Evolutionary conservation across 352 stramenopile species (phyloP), one percentile per base, ranked within the genome.

Genomic region (Plasmopara viticola): DNA sequence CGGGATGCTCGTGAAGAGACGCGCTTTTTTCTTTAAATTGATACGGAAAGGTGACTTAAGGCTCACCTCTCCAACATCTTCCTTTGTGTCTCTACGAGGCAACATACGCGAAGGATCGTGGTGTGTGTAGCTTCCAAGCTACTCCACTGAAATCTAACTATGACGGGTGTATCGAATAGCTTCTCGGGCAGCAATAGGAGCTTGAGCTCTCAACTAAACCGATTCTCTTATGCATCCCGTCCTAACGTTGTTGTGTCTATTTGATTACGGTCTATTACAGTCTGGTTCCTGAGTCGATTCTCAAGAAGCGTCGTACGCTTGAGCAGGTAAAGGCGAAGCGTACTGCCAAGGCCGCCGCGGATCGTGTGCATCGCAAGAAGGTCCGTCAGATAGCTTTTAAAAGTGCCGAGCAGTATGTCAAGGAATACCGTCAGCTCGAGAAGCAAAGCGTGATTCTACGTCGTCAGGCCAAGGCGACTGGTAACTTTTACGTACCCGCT

Each of bases 401-500:
- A 70, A 91, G 86, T 48, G 95, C 96, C n/a, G 90, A 98, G 74
- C 97, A 98, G 80, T 99, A 99, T 81, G 81, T 98, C 49, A 97
- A 97, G 65, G 97, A 99, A 74, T 99, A 99, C 93, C 87, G 87
- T 42, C 53, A 91, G 78, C 83, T 93, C 47, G 90, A 98, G 66
- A 90, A 97, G 66, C 84, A 93, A 61, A 90, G 82, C 43, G 84
- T 98, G 60, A 76, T 92, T 28, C 88, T 98, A 51, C 92, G 95
- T 60, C 95, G 97, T 58, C 87, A 98, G 68, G 96, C 97, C 62
- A 99, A 99, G 64, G 62, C 76, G 44, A 79, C 74, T 8, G 96
- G 96, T 69, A 97, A 97, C 81, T 98, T 98, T 77, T 99, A 89
- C 77, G 96, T 99, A 56, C 94, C 96, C 35, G 80, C 95, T 29